Evolutionary conservation across 2,329 filamentous ascomycete genomes (phyloP).

Genomic region (Penicillium sp.): DNA sequence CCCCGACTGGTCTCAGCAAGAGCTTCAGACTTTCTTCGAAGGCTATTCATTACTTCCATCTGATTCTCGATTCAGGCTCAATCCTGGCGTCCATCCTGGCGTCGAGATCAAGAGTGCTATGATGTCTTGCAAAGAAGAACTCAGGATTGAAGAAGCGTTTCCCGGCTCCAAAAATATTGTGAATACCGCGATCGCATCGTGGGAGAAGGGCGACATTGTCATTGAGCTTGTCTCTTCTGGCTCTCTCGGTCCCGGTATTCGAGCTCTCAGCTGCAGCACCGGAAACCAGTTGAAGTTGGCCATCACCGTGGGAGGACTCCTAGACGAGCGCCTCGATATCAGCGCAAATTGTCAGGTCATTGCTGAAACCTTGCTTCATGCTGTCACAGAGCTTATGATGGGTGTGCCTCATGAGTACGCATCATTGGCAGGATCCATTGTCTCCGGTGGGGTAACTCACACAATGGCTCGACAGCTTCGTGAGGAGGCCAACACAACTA

Average conservation of each 20-base stretch:
- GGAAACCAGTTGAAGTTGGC: constrained; percentile 30
- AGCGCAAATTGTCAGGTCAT: constrained; percentile 40
- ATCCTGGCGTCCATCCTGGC: constrained; percentile 44
- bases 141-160: constrained; percentile 47
- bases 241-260: constrained; percentile 36
- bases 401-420: constrained; percentile 41
- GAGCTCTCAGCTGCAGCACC: constrained; percentile 36
- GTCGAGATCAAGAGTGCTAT: constrained; percentile 47
- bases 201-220: constrained; percentile 33
- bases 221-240: constrained; percentile 38
- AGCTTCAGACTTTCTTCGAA: constrained; percentile 50
- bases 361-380: constrained; percentile 41
- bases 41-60: constrained; percentile 43
- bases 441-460: constrained; percentile 36
- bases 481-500: constrained; percentile 39
- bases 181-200: constrained; percentile 34
- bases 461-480: constrained; percentile 36
- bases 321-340: constrained; percentile 35
- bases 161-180: constrained; percentile 41
- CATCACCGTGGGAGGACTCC: constrained; percentile 34
- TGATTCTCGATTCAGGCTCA: constrained; percentile 45
- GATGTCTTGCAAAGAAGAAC: constrained; percentile 38
- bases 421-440: constrained; percentile 34
- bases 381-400: constrained; percentile 37
- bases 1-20: constrained; percentile 52